Evolutionary conservation across 2,329 filamentous ascomycete species (phyloP).

Genomic region (Ceratocystis colombiana): DNA sequence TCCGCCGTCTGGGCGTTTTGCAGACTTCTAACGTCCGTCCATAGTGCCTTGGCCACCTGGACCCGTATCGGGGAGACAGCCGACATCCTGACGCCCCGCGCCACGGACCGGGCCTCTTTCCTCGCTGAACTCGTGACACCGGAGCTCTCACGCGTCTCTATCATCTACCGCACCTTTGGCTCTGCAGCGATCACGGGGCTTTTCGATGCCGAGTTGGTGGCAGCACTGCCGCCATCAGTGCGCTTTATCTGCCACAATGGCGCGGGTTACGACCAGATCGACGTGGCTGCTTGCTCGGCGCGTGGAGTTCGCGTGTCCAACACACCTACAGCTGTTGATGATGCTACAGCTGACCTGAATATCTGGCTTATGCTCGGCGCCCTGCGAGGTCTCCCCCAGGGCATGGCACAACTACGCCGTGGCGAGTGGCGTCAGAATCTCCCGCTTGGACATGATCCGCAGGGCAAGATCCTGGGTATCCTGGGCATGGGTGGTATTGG

Average conservation of each 20-base stretch:
- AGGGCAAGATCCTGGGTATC: slow-evolving; percentile 69
- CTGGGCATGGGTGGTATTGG: slow-evolving; percentile 83
- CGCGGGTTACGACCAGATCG: slow-evolving; percentile 77
- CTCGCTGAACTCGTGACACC: slow-evolving; percentile 57
- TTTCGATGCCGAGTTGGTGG: slow-evolving; percentile 61
- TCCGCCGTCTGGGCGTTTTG: background rate
- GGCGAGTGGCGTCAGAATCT: slow-evolving; percentile 57
- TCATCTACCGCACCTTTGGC: slow-evolving; percentile 60
- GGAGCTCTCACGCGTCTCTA: slow-evolving; percentile 53
- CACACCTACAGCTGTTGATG: slow-evolving; percentile 69
- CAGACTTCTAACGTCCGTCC: background rate
- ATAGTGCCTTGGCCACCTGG: slow-evolving; percentile 58
- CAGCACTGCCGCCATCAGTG: slow-evolving; percentile 44
- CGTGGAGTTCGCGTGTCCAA: slow-evolving; percentile 64
- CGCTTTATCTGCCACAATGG: slow-evolving; percentile 55
- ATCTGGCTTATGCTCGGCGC: slow-evolving; percentile 76
- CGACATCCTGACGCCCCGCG: slow-evolving; percentile 52
- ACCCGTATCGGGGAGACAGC: slow-evolving; percentile 50
- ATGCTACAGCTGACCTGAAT: slow-evolving; percentile 70
- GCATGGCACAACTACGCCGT: slow-evolving; percentile 54
- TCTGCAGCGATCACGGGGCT: slow-evolving; percentile 55
- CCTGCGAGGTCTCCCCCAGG: slow-evolving; percentile 59
- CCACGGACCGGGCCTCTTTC: slow-evolving; percentile 56
- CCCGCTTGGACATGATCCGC: slow-evolving; percentile 62
- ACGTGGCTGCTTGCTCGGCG: slow-evolving; percentile 59